These are phyloP conservation scores for Thermothielavioides terrestris DNA, from an alignment of 495 filamentous ascomycete genomes.

Conservation along the genomic window DNA sequence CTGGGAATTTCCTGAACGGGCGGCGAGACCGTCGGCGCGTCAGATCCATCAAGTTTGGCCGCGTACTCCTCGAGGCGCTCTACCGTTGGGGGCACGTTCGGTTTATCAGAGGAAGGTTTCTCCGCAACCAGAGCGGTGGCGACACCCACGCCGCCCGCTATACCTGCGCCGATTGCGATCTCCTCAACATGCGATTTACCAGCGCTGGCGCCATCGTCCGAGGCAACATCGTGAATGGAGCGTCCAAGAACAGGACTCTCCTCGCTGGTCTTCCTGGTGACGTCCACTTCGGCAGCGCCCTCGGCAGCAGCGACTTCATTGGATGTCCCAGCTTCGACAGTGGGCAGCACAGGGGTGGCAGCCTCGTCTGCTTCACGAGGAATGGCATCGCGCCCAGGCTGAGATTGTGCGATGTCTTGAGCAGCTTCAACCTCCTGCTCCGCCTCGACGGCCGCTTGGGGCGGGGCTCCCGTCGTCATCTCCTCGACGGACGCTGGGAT, in stretches of 20 bases:
- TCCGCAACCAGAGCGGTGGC: conserved; percentile 17
- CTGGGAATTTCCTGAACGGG: conserved; percentile 5
- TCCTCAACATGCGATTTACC: conserved; percentile 12
- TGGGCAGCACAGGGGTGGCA: neutral
- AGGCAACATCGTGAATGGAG: neutral
- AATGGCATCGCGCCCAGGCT: neutral
- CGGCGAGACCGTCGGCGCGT: neutral
- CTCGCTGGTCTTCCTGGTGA: neutral
- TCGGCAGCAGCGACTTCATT: neutral
- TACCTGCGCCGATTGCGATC: conserved; percentile 20
- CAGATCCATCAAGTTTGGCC: conserved; percentile 12
- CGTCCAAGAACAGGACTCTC: conserved; percentile 2
- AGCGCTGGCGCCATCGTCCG: conserved; percentile 5
- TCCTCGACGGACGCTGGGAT: neutral
- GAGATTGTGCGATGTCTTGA: conserved; percentile 1
- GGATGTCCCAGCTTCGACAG: neutral
- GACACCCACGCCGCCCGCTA: conserved; percentile 15
- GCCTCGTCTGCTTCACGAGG: neutral
- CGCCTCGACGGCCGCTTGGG: neutral
- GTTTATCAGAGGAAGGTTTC: conserved; percentile 11
- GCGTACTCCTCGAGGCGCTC: conserved; percentile 17
- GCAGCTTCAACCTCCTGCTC: neutral
- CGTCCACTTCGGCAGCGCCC: neutral
- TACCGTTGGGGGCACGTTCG: conserved; percentile 10
- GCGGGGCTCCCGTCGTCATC: neutral